phyloP scores from a whole-genome alignment of 129 eudicot species.

The Flaveria trinervia region DNA sequence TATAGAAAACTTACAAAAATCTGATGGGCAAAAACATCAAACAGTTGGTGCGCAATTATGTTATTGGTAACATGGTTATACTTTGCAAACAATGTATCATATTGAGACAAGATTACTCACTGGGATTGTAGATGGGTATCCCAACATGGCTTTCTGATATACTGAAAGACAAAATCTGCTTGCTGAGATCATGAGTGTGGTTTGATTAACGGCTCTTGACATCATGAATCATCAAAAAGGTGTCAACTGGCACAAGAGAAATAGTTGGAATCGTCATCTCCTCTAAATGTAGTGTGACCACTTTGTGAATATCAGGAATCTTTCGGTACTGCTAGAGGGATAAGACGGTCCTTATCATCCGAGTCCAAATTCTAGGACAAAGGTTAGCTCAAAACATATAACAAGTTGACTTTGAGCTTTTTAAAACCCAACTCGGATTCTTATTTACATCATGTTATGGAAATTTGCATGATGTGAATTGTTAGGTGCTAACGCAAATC shows the following conservation, averaged over 20 bases:
- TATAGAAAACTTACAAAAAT: too few species aligned
- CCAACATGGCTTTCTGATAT: too few species aligned
- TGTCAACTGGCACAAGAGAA: too few species aligned
- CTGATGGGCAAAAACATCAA: conserved; percentile 19
- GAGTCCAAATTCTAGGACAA: background rate
- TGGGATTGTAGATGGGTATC: too few species aligned
- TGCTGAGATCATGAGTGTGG: conserved; percentile 24
- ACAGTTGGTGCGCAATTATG: conserved; percentile 16
- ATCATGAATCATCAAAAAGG: conserved; percentile 27
- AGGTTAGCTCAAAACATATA: background rate
- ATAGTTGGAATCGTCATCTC: background rate
- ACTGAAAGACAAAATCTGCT: background rate
- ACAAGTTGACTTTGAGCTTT: background rate
- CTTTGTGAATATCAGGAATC: background rate
- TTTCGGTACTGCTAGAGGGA: background rate
- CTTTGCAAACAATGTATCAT: background rate
- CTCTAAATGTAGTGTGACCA: background rate
- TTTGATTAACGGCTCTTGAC: conserved; percentile 29
- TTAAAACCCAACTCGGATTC: background rate
- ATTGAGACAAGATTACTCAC: conserved; percentile 1
- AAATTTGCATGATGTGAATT: background rate
- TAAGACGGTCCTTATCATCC: background rate
- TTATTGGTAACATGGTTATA: background rate
- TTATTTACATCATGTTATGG: background rate
- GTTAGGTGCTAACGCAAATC: background rate